These are phyloP conservation scores for Pseudonitzschia delicatissima DNA, from an alignment of 108 stramenopile species.

Conservation along the genomic window DNA sequence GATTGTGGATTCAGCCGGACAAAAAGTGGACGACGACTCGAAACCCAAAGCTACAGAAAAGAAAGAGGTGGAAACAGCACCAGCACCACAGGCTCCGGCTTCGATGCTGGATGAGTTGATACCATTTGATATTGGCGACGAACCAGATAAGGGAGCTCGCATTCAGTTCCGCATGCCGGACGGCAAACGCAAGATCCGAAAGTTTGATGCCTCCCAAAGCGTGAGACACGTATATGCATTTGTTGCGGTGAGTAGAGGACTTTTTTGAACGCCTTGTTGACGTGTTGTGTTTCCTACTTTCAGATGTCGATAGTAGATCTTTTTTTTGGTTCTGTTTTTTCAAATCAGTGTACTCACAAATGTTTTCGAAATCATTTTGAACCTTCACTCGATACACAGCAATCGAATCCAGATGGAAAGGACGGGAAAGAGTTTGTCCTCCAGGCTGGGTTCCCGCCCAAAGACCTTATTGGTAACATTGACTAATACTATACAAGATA, in stretches of 20 bases:
- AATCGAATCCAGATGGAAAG: constrained; percentile 60
- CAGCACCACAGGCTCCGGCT: constrained; percentile 10
- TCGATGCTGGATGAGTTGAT: constrained; percentile 48
- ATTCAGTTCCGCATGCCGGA: constrained; percentile 84
- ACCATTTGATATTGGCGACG: constrained; percentile 47
- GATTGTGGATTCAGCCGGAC: constrained; percentile 10
- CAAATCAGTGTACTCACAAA: too few species aligned
- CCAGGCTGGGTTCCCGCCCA: constrained; percentile 82
- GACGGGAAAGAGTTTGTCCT: constrained; percentile 64
- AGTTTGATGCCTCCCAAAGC: constrained; percentile 46
- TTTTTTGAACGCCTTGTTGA: background rate
- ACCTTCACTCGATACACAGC: constrained; percentile 17
- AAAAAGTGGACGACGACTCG: constrained; percentile 22
- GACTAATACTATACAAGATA: constrained; percentile 62
- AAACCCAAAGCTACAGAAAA: constrained; percentile 36
- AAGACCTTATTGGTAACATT: constrained; percentile 59
- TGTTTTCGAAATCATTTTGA: background rate
- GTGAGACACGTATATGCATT: constrained; percentile 75
- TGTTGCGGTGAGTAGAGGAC: constrained; percentile 51
- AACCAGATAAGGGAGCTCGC: constrained; percentile 60
- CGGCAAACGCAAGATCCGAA: constrained; percentile 72
- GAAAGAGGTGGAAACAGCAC: background rate
- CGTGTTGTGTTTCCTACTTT: background rate
- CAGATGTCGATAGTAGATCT: background rate
- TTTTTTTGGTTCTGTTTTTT: constrained; percentile 10